Percentiles rank a stretch among this genome's conserved stretches.
phyloP scores from a whole-genome alignment of 2,329 filamentous ascomycete species.

The Clarireedia paspali region DNA sequence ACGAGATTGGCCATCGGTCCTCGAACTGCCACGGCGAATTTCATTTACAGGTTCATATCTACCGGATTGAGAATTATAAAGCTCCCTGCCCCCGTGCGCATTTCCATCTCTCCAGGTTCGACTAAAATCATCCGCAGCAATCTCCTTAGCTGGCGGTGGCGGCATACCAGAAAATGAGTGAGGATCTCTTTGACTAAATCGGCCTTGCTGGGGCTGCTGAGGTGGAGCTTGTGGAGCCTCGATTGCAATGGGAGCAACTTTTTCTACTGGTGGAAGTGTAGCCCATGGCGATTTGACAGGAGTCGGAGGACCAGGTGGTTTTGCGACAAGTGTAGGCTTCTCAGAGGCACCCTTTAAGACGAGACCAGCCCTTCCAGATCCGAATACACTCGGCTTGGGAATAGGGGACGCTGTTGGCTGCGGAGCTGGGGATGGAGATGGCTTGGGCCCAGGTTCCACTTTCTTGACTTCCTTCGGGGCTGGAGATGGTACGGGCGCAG shows the following conservation, averaged over 20 bases:
- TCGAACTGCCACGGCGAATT: constrained; percentile 55
- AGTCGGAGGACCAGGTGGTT: constrained; percentile 57
- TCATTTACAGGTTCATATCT: constrained; percentile 85
- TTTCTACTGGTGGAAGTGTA: constrained; percentile 74
- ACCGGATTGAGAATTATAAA: constrained; percentile 93
- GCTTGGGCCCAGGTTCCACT: constrained; percentile 19
- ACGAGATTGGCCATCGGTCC: constrained; percentile 58
- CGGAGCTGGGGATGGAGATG: constrained; percentile 25
- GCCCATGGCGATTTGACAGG: constrained; percentile 92
- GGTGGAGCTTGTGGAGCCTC: constrained; percentile 41
- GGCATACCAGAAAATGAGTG: constrained; percentile 47
- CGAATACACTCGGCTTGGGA: constrained; percentile 26
- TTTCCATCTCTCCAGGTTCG: constrained; percentile 72
- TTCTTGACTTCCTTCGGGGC: constrained; percentile 19
- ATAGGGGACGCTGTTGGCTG: constrained; percentile 25
- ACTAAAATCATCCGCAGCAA: constrained; percentile 89
- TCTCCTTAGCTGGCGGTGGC: constrained; percentile 63
- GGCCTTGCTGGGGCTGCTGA: constrained; percentile 36
- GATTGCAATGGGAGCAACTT: constrained; percentile 59
- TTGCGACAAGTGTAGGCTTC: constrained; percentile 66
- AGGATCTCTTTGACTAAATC: constrained; percentile 47
- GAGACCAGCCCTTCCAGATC: constrained; percentile 44
- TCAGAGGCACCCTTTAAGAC: constrained; percentile 61
- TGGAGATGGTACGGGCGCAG: constrained; percentile 19
- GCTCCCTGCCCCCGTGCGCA: constrained; percentile 57